Conservation (phyloP, 2,329 filamentous ascomycete genomes). For the Sclerotiophoma versabilis region DNA sequence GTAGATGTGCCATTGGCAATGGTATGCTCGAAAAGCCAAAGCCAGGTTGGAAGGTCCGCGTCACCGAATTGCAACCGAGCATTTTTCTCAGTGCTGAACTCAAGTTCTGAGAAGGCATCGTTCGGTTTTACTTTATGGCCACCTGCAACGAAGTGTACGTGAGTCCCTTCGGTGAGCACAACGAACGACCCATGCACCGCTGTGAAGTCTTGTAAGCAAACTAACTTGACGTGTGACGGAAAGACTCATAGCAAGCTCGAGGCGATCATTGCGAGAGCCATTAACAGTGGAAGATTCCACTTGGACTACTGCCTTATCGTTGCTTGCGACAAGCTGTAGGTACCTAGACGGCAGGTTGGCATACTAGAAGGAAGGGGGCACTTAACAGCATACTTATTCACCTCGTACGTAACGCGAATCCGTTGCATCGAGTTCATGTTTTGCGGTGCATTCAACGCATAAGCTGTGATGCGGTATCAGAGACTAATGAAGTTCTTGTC, state of each 20-base stretch:
- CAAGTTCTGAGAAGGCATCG: not conserved
- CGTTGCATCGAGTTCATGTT: not conserved
- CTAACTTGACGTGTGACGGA: too few species aligned
- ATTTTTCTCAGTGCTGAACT: not conserved
- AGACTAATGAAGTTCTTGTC: too few species aligned
- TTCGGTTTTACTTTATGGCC: not conserved
- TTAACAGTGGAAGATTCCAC: not conserved
- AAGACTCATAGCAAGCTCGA: not conserved
- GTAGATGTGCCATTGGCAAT: not conserved
- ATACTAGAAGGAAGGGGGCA: too few species aligned
- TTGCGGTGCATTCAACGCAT: not conserved
- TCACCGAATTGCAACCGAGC: not conserved
- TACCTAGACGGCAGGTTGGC: not conserved
- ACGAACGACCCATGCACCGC: not conserved
- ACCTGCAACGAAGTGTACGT: not conserved
- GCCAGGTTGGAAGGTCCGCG: not conserved
- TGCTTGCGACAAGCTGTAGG: not conserved
- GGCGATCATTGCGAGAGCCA: not conserved
- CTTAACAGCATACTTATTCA: not conserved
- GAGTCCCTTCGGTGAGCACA: not conserved
- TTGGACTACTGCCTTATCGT: not conserved
- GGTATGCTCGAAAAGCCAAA: not conserved
- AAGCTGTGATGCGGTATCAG: too few species aligned
- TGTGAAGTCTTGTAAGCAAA: not conserved
- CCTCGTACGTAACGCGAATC: not conserved